Conservation (phyloP, 495 filamentous ascomycete genomes). For the Penicillium fimorum region DNA sequence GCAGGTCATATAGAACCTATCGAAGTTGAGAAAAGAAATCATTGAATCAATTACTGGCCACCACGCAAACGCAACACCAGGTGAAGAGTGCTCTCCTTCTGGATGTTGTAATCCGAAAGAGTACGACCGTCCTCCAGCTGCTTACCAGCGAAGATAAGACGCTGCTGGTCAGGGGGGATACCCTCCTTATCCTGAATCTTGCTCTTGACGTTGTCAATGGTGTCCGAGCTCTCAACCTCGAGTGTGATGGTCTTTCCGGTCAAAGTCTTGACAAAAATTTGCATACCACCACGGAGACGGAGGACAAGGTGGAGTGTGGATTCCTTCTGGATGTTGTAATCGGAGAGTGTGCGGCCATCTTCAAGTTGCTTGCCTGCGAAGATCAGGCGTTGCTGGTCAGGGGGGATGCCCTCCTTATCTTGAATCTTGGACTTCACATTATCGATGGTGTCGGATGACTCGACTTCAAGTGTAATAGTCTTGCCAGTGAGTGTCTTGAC, state of each 20-base stretch:
- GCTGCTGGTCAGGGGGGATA: constrained; percentile 85
- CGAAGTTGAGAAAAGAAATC: constrained; percentile 19
- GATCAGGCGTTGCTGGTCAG: constrained; percentile 91
- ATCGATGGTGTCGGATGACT: constrained; percentile 90
- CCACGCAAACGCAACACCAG: constrained; percentile 86
- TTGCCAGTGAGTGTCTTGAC: constrained; percentile 73
- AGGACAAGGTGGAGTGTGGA: constrained; percentile 96
- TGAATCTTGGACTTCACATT: constrained; percentile 99
- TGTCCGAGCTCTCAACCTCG: constrained; percentile 85
- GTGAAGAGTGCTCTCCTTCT: constrained; percentile 89
- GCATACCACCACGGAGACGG: constrained; percentile 95
- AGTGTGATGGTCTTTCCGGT: constrained; percentile 92
- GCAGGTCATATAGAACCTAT: constrained; percentile 37
- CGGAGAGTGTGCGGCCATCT: constrained; percentile 86
- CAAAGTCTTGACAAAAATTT: constrained; percentile 92
- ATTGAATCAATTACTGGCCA: constrained; percentile 57
- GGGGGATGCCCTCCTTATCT: constrained; percentile 95
- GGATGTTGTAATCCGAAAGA: constrained; percentile 88
- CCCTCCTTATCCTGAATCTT: constrained; percentile 96
- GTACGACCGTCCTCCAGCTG: constrained; percentile 85
- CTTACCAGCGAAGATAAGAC: constrained; percentile 88
- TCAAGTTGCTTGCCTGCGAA: constrained; percentile 97
- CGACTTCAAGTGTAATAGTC: constrained; percentile 70
- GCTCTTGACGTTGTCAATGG: constrained; percentile 88
- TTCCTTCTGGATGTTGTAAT: constrained; percentile 99